Base-by-base conservation (phyloP, 441 rosid genomes). In the Mallotus japonicus region DNA sequence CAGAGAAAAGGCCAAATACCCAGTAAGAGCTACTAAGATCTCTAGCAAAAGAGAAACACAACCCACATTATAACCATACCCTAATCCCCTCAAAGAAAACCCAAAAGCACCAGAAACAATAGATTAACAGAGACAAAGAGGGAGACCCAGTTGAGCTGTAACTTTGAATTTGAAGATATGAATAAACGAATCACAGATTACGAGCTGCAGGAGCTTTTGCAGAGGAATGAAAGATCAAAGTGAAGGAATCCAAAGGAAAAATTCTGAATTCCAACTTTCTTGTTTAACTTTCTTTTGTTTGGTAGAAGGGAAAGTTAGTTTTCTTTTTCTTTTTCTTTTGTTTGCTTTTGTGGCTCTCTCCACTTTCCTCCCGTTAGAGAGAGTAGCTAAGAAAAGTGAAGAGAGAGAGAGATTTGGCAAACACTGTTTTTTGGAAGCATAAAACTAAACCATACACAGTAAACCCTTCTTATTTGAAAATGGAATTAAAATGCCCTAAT, bases 251-350 rank as follows among this genome's bases (percentile, higher is more conserved):
- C 77, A 70, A 73, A 80, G 79, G 75, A 69, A 79, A 77, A 74
- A 61, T 72, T 79, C 78, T 75, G 79, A 84, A 83, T 80, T 87
- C 74, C 77, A 79, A 75, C 88, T 85, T 86, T 86, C 71, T 85
- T 83, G 66, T 46, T 19, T 60, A 61, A 62, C 46, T 70, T 63
- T 67, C 70, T 71, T 77, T 78, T 73, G 79, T 76, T 86, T 79
- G 89, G 88, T 85, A 82, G 83, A 84, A 85, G 92, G 84, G 87
- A 82, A 87, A 88, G 86, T 73, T 28, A 28, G 32, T 76, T 55
- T 76, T 62, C 73, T 19, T 47, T 16, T 58, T 73, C 75, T 51
- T 76, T 62, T 75, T 19, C 58, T 16, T 58, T 67, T 73, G 42
- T 70, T 28, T 62, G 64, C 67, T 58, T 77, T 61, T 62, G 69